A percentile compares a stretch with the other conserved stretches of the same genome.
phyloP scores from a whole-genome alignment of 164 flowering plant genomes.

The Dillenia suffruticosa region DNA sequence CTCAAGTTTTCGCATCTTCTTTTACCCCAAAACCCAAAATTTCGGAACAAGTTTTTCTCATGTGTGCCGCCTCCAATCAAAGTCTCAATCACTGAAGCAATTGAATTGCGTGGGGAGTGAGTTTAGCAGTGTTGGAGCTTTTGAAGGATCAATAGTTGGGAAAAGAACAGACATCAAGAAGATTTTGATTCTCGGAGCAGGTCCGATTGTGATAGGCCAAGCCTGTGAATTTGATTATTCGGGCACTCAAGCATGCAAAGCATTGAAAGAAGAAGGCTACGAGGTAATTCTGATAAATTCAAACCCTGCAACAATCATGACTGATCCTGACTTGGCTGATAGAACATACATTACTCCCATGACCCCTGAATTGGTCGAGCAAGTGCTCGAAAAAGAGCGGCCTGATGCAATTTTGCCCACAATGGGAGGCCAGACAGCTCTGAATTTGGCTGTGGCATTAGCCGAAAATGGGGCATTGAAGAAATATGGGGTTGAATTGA shows the following conservation, averaged over 20 bases:
- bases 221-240: slow-evolving; percentile 99
- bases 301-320: slow-evolving; percentile 99
- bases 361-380: slow-evolving; percentile 89
- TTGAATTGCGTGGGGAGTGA: too few species aligned
- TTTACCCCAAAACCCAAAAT: too few species aligned
- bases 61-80: too few species aligned
- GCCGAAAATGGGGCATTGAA: slow-evolving; percentile 82
- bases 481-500: slow-evolving; percentile 74
- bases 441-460: slow-evolving; percentile 86
- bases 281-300: slow-evolving; percentile 85
- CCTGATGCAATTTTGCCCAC: slow-evolving; percentile 97
- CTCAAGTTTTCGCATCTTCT: too few species aligned
- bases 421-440: slow-evolving; percentile 98
- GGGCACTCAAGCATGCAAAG: slow-evolving; percentile 96
- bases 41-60: too few species aligned
- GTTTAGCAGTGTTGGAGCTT: slow-evolving; percentile 3
- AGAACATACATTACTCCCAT: slow-evolving; percentile 85
- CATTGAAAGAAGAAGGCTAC: slow-evolving; percentile 88
- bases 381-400: slow-evolving; percentile 79
- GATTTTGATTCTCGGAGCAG: slow-evolving; percentile 91
- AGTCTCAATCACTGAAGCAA: too few species aligned
- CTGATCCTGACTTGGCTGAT: slow-evolving; percentile 90
- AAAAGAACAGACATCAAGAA: slow-evolving; percentile 88
- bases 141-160: slow-evolving; percentile 23
- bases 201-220: slow-evolving; percentile 96